These are phyloP conservation scores for Amaranthus tricolor DNA, from an alignment of 179 eudicot genomes.

Conservation along the genomic window DNA sequence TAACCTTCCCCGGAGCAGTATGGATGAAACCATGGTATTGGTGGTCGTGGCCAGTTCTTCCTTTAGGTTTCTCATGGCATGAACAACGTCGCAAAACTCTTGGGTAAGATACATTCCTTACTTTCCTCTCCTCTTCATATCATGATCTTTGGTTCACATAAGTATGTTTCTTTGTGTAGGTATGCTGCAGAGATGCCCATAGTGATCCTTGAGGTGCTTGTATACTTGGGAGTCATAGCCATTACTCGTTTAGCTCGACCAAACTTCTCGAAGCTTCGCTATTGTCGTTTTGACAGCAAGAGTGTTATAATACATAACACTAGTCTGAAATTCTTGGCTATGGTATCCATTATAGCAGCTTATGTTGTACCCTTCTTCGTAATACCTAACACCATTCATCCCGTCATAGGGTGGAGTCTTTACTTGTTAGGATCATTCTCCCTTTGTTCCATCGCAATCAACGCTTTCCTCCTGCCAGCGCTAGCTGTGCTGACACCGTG, in stretches of 20 bases:
- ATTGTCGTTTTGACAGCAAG: constrained; percentile 55
- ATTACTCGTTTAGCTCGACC: constrained; percentile 71
- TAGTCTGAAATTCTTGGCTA: constrained; percentile 51
- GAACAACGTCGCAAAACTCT: constrained; percentile 71
- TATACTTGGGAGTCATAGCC: constrained; percentile 65
- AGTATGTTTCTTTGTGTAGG: constrained; percentile 32
- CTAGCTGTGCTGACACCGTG: constrained; percentile 61
- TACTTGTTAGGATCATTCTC: constrained; percentile 70
- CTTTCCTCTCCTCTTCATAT: background rate
- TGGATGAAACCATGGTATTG: constrained; percentile 99
- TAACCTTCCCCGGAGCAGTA: constrained; percentile 86
- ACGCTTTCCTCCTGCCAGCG: constrained; percentile 59
- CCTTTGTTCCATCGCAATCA: constrained; percentile 50
- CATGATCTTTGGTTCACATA: background rate
- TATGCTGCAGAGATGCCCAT: constrained; percentile 67
- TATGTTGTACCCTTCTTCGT: constrained; percentile 63
- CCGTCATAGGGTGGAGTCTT: constrained; percentile 75
- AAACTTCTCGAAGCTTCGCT: constrained; percentile 60
- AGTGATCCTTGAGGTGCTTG: constrained; percentile 46
- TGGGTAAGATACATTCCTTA: constrained; percentile 45
- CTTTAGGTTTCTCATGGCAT: constrained; percentile 94
- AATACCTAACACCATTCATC: constrained; percentile 78
- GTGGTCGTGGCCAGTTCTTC: constrained; percentile 98
- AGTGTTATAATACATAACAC: constrained; percentile 42
- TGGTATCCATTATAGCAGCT: constrained; percentile 61